Evolutionary conservation across 2,329 filamentous ascomycete genomes (phyloP).

Genomic region (Calonectria pseudoreteaudii): DNA sequence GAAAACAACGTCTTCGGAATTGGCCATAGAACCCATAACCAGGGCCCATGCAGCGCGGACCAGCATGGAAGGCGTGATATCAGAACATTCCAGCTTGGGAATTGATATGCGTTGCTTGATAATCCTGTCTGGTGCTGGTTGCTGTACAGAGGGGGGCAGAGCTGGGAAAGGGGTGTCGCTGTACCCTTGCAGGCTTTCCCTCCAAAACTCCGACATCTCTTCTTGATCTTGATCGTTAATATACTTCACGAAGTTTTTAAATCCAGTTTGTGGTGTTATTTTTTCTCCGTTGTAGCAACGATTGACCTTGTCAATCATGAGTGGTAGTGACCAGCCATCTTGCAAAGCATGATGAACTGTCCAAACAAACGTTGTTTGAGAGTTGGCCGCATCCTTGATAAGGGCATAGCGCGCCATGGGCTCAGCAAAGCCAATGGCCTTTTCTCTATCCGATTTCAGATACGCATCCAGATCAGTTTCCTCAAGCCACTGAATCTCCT

Average conservation of each 20-base stretch:
- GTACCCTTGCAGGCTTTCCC: background rate
- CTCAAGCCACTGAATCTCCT: slow-evolving; percentile 46
- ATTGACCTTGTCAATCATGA: slow-evolving; percentile 17
- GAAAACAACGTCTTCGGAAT: background rate
- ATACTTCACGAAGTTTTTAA: background rate
- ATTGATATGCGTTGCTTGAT: background rate
- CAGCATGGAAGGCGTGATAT: background rate
- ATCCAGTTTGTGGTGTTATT: background rate
- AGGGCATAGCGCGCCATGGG: slow-evolving; percentile 17
- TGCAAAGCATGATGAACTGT: slow-evolving; percentile 43
- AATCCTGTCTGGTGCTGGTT: background rate
- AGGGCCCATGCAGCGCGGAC: background rate
- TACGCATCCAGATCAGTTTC: slow-evolving; percentile 48
- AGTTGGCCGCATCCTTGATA: background rate
- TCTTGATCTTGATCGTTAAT: background rate
- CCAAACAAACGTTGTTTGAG: slow-evolving; percentile 34
- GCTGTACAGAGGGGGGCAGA: slow-evolving; percentile 1
- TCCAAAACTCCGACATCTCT: slow-evolving; percentile 8
- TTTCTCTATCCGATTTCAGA: slow-evolving; percentile 31
- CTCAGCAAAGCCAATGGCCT: background rate
- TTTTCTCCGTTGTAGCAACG: slow-evolving; percentile 6
- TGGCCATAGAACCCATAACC: background rate
- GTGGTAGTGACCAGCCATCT: slow-evolving; percentile 40
- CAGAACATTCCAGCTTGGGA: background rate
- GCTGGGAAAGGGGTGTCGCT: slow-evolving; percentile 18